These are phyloP conservation scores for Colletotrichum sansevieriae DNA, from an alignment of 2,329 filamentous ascomycete genomes.

Conservation along the genomic window DNA sequence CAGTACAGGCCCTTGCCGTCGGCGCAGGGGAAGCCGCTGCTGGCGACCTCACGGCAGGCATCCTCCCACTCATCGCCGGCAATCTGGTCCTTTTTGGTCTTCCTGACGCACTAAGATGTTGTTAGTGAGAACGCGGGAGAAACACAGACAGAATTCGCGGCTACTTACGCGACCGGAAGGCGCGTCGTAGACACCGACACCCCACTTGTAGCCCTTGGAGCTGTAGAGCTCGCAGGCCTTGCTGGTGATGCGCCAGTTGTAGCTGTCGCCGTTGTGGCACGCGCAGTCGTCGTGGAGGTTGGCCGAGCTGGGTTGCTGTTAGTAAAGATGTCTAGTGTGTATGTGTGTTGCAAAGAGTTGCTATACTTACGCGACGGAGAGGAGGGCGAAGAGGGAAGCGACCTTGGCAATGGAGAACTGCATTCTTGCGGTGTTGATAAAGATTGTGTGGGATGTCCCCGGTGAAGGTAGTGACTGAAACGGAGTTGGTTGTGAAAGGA, in stretches of 20 bases:
- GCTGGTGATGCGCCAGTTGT: slow-evolving; percentile 45
- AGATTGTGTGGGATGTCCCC: neutral
- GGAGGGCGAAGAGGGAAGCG: slow-evolving; percentile 26
- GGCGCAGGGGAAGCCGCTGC: slow-evolving; percentile 42
- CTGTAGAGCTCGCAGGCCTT: slow-evolving; percentile 43
- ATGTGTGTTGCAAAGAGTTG: too few species aligned
- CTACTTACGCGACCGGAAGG: slow-evolving; percentile 38
- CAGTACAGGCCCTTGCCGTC: slow-evolving; percentile 44
- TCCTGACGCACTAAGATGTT: slow-evolving; percentile 30
- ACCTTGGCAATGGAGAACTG: slow-evolving; percentile 37
- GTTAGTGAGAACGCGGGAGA: slow-evolving; percentile 6
- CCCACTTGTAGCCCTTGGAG: slow-evolving; percentile 34
- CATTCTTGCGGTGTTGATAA: slow-evolving; percentile 33
- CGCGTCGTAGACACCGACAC: slow-evolving; percentile 39
- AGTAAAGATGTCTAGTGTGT: neutral
- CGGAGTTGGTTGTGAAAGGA: slow-evolving; percentile 20
- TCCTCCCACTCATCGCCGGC: slow-evolving; percentile 43
- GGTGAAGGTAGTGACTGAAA: slow-evolving; percentile 34
- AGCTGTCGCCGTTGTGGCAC: slow-evolving; percentile 45
- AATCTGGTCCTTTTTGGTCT: slow-evolving; percentile 27
- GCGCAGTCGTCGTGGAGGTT: slow-evolving; percentile 44
- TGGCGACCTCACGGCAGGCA: slow-evolving; percentile 41
- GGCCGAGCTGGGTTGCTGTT: slow-evolving; percentile 39
- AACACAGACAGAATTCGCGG: neutral
- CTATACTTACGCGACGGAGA: slow-evolving; percentile 29